Base-by-base conservation (phyloP, 768 basidiomycete species). In the Podaxis sp. region DNA sequence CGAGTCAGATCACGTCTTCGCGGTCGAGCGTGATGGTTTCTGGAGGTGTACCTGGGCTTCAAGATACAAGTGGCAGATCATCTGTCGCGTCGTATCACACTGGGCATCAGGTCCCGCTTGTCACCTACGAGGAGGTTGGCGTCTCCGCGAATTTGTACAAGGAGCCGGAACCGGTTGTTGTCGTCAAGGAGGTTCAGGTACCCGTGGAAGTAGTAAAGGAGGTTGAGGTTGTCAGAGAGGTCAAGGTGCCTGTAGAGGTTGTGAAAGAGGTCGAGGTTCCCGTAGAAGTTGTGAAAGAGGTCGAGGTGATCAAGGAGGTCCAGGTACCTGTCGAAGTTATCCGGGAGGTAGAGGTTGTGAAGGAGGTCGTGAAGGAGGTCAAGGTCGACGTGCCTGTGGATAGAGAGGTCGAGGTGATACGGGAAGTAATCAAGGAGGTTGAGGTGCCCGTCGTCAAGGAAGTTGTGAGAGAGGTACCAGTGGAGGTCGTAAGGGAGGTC, bases 81-180 rank as follows among this genome's bases (percentile, higher is more conserved):
- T 59, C 50, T 7, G 27, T 72, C 14, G 73, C 74, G 0, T 78
- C 76, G 13, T 77, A 70, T 64, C 70, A 73, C 50, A 69, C 69
- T 44, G 67, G 68, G 37, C 59, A 67, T 9, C 66, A 65, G 35
- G 53, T 63, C 9, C 54, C 62, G 32, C 21, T 54, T 27, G 46
- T 54, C 13, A 70, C 77, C 46, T 89, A 88, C 62, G 86, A 86
- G 61, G 81, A 81, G n/a, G 70, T 74, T 28, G 74, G 76, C 54
- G 74, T 78, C 35, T 69, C 73, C 13, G 75, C 76, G 7, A 71
- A 77, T 65, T 69, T 77, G 62, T 73, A 70, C 53, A 68, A 69
- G 32, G 73, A 73, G 21, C 77, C 77, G 2, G 72, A 74, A 36
- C 76, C 74, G 25, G 67, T 78, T 27, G 61, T 75, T 23, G 62